Evolutionary conservation across 2,329 filamentous ascomycete species (phyloP).

Genomic region (Colletotrichum kahawae): DNA sequence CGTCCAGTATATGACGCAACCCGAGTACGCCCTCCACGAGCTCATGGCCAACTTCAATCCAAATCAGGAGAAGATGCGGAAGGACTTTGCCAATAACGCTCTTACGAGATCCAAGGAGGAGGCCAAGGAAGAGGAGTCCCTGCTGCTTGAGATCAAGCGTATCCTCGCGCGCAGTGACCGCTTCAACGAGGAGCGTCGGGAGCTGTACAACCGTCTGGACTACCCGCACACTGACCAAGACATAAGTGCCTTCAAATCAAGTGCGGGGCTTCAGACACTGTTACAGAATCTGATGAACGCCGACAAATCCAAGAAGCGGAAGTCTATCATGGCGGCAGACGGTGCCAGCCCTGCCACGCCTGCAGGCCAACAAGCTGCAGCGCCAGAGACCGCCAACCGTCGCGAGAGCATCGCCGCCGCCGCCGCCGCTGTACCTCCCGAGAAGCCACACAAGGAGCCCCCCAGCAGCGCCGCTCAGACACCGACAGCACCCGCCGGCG

Average conservation of each 20-base stretch:
- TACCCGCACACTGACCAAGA: slow-evolving; percentile 75
- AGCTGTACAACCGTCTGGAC: slow-evolving; percentile 86
- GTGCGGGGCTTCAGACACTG: slow-evolving; percentile 77
- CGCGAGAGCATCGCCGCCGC: slow-evolving; percentile 60
- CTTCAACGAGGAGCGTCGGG: slow-evolving; percentile 85
- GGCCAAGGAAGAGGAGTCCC: slow-evolving; percentile 87
- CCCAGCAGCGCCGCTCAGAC: slow-evolving; percentile 43
- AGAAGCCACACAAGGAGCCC: slow-evolving; percentile 45
- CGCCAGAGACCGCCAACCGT: slow-evolving; percentile 38
- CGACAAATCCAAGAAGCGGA: slow-evolving; percentile 90
- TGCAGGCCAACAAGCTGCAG: slow-evolving; percentile 33
- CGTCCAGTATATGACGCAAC: slow-evolving; percentile 83
- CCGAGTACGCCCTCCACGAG: slow-evolving; percentile 84
- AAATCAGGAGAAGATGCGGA: slow-evolving; percentile 77
- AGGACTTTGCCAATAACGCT: slow-evolving; percentile 81
- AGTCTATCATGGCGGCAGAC: slow-evolving; percentile 69
- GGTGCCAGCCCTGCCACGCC: slow-evolving; percentile 51
- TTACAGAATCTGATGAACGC: slow-evolving; percentile 82
- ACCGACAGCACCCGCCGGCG: slow-evolving; percentile 41
- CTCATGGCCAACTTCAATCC: slow-evolving; percentile 88
- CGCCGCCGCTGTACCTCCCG: slow-evolving; percentile 25
- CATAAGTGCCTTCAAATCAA: slow-evolving; percentile 80
- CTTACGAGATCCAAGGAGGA: slow-evolving; percentile 84
- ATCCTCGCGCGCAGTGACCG: slow-evolving; percentile 87
- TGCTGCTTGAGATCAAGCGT: slow-evolving; percentile 88